Percentiles rank a stretch among this genome's conserved stretches.
Evolutionary conservation across 75 land plant genomes (phyloP).

Genomic region (Selaginella tamariscina): DNA sequence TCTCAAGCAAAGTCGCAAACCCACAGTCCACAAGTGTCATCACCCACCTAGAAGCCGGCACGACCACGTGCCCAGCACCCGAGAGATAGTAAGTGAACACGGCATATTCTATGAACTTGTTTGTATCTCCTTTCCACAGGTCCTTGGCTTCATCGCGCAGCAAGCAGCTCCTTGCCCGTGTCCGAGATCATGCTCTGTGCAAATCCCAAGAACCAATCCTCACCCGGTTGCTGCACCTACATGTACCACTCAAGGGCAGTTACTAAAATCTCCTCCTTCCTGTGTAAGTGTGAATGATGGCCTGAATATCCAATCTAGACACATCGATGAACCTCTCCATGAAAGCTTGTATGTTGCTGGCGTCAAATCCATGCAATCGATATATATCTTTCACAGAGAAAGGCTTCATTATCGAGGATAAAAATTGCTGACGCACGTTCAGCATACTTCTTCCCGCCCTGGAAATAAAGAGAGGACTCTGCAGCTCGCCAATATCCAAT

Average conservation of each 20-base stretch:
- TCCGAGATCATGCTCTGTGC: not conserved
- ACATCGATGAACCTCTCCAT: slow-evolving; percentile 1
- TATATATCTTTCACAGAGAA: not conserved
- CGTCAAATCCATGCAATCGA: not conserved
- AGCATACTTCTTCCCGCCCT: not conserved
- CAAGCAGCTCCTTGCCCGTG: not conserved
- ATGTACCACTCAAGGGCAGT: not conserved
- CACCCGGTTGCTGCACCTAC: not conserved
- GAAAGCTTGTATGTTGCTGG: not conserved
- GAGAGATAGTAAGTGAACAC: not conserved
- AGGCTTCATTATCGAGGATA: not conserved
- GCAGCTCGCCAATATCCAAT: too few relatives aligned
- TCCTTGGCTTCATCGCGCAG: not conserved
- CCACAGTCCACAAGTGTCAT: slow-evolving; percentile 1
- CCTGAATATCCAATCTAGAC: too few relatives aligned
- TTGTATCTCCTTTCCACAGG: not conserved
- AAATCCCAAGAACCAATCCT: not conserved
- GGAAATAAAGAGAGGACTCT: too few relatives aligned
- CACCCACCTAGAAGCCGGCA: not conserved
- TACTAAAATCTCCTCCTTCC: not conserved
- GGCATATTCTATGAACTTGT: not conserved
- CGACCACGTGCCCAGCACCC: not conserved
- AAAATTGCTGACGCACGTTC: not conserved
- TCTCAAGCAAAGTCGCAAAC: not conserved
- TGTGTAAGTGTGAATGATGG: not conserved